Conservation (phyloP, 2,329 filamentous ascomycete species). For the Emmonsiellopsis sp. region DNA sequence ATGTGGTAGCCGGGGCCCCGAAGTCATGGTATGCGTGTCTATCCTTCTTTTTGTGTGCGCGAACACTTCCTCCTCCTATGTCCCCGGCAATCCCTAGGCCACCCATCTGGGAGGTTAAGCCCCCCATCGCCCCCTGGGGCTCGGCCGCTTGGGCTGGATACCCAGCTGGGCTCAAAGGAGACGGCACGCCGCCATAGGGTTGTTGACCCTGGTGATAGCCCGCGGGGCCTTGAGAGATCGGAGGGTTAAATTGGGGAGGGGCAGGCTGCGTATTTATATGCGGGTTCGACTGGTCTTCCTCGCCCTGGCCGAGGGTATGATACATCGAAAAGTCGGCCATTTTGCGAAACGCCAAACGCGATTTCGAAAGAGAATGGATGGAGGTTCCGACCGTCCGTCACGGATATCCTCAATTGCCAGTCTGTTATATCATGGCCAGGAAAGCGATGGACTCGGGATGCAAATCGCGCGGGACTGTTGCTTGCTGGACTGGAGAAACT, state of each 20-base stretch:
- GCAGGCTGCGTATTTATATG: constrained; percentile 42
- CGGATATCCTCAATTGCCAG: constrained; percentile 7
- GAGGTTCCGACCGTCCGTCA: not conserved
- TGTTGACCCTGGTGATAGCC: constrained; percentile 15
- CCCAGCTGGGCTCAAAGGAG: constrained; percentile 12
- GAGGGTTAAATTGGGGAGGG: constrained; percentile 43
- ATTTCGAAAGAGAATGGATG: not conserved
- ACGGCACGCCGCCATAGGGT: constrained; percentile 10
- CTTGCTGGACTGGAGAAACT: not conserved
- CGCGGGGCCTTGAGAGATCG: constrained; percentile 26
- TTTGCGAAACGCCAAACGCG: constrained; percentile 9
- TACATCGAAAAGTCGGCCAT: constrained; percentile 36
- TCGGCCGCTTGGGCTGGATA: constrained; percentile 1
- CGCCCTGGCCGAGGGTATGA: constrained; percentile 28
- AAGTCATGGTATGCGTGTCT: constrained; percentile 86
- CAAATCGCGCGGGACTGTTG: not conserved
- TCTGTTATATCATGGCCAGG: constrained; percentile 8
- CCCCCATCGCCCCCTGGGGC: constrained; percentile 26
- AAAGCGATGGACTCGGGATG: not conserved
- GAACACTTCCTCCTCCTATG: constrained; percentile 27
- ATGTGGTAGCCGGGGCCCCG: constrained; percentile 58
- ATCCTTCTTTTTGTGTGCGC: constrained; percentile 74
- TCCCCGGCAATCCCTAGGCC: constrained; percentile 58
- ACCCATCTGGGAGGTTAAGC: constrained; percentile 59
- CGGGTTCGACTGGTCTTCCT: constrained; percentile 47